Evolutionary conservation across 169 alveolate species (phyloP).

Genomic region (Babesia sp.): DNA sequence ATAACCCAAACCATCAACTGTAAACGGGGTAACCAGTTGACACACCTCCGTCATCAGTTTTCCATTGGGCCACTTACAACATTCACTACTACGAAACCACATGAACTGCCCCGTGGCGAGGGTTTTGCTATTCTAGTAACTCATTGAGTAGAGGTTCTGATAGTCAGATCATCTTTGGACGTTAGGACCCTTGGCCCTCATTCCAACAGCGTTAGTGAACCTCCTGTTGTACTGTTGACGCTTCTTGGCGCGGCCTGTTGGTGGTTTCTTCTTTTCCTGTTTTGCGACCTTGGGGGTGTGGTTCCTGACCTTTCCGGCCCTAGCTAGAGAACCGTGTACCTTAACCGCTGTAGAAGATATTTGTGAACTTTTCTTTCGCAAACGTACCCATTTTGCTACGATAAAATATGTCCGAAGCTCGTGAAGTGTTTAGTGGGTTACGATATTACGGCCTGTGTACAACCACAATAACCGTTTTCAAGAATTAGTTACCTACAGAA

Average conservation of each 20-base stretch:
- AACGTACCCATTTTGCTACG: conserved; percentile 53
- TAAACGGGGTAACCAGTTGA: no score
- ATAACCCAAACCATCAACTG: no score
- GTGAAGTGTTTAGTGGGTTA: neutral
- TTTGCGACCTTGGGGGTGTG: conserved; percentile 97
- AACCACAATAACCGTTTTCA: neutral
- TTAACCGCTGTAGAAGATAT: conserved; percentile 67
- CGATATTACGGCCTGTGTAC: neutral
- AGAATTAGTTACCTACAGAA: no score
- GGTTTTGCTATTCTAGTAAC: neutral
- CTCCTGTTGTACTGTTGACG: conserved; percentile 95
- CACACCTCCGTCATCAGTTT: no score
- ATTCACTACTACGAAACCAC: no score
- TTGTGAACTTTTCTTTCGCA: neutral
- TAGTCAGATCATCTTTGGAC: conserved; percentile 40
- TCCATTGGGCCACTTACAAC: no score
- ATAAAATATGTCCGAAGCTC: neutral
- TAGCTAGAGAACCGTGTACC: conserved; percentile 97
- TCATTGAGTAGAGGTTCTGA: conserved; percentile 7
- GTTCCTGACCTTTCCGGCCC: conserved; percentile 99
- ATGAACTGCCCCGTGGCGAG: no score
- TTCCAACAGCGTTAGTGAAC: conserved; percentile 85
- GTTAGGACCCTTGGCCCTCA: conserved; percentile 84
- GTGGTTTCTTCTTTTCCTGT: conserved; percentile 92
- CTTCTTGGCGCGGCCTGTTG: conserved; percentile 98